Percentiles rank a stretch among this genome's conserved stretches.
Conservation (phyloP, 2,329 filamentous ascomycete genomes). For the Hortaea sp. region DNA sequence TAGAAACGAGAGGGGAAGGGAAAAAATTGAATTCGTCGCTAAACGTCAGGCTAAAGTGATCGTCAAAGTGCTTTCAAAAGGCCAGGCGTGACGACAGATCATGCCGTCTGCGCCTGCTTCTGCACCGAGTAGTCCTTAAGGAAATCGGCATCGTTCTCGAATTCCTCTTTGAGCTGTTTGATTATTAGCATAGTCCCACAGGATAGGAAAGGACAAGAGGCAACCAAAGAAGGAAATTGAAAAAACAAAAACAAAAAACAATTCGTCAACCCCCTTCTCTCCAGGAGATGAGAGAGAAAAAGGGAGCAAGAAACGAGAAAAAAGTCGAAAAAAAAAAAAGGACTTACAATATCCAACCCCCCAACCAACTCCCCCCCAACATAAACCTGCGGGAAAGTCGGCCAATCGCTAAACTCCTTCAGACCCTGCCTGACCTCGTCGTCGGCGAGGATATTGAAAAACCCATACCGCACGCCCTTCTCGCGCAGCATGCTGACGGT, state of each 20-base stretch:
- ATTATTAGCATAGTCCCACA: not conserved
- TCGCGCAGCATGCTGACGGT: conserved; percentile 79
- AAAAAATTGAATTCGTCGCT: too few species aligned
- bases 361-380: conserved; percentile 83
- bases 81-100: too few species aligned
- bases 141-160: conserved; percentile 74
- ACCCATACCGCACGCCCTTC: conserved; percentile 87
- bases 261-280: too few species aligned
- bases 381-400: conserved; percentile 93
- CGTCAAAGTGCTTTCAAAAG: too few species aligned
- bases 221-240: not conserved
- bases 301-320: too few species aligned
- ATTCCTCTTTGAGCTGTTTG: conserved; percentile 78
- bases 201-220: too few species aligned
- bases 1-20: too few species aligned
- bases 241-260: not conserved
- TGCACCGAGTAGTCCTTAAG: conserved; percentile 36
- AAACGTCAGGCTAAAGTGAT: too few species aligned
- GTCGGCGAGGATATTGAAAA: conserved; percentile 97
- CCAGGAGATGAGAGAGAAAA: too few species aligned
- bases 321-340: not conserved
- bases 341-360: conserved; percentile 85
- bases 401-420: conserved; percentile 98
- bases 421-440: conserved; percentile 93
- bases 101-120: conserved; percentile 5